Base-by-base conservation (phyloP, 208 protist species). In the Acanthamoeba culbertsoni region DNA sequence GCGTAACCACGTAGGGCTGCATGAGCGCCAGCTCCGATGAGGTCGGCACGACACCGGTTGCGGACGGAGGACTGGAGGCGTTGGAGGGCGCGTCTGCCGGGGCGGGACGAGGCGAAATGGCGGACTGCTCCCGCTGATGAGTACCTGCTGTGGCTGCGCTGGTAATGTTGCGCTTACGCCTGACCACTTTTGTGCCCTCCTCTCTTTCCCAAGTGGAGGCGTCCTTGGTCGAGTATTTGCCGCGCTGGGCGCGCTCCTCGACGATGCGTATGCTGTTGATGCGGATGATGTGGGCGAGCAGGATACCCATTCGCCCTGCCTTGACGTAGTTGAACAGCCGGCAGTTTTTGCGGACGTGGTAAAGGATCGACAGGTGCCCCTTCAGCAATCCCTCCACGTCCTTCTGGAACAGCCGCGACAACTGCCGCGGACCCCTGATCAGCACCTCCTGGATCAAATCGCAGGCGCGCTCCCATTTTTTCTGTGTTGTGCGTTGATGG, bases 281-380 rank as follows among this genome's bases (percentile, higher is more conserved):
- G 2, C 33, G 42, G 43, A 86, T 86, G 75, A 86, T 86, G 75
- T 62, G 42, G 20, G 43, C 2, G 20, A 86, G 45, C 23, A 86
- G 2, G 23, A 86, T 55, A 6, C 75, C 75, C n/a, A 55, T 42
- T 2, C 75, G 5, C 7, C 42, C 75, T 31, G 75, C 43, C 48
- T 86, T 86, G 37, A 86, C 33, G 75, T 86, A 86, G 48, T 86
- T 86, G 75, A 86, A 86, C 6, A 86, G 75, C 5, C n/a, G 42
- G 33, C 75, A 86, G 33, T 86, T 86, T 42, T 86, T 86, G 23
- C 75, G 42, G 6, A 86, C 48, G 75, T 86, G 75, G 33, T 86
- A 86, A 20, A 42, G 48, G 28, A 59, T 42, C 28, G 75, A 86
- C 8, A 86, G 75, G 43, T 86, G 75, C 6, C 75, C 75, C 42